phyloP scores from a whole-genome alignment of 2,329 filamentous ascomycete genomes.

The Alternaria brassicae region DNA sequence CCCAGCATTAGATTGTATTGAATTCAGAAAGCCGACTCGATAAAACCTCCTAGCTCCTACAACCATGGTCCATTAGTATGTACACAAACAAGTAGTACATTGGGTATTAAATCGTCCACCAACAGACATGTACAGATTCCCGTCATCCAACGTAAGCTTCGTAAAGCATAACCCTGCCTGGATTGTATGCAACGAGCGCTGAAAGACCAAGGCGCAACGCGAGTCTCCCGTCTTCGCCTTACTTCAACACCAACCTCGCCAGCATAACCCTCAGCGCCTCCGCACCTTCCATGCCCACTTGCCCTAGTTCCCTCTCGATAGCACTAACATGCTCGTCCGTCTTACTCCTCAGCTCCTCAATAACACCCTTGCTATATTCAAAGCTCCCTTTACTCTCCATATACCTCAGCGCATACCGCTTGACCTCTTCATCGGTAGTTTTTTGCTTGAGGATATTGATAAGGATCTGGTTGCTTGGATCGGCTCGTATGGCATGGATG shows the following conservation, averaged over 20 bases:
- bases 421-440: conserved; percentile 84
- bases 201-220: background rate
- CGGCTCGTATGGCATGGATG: conserved; percentile 86
- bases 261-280: conserved; percentile 52
- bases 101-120: background rate
- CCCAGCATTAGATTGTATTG: background rate
- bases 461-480: conserved; percentile 77
- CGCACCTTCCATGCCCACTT: conserved; percentile 47
- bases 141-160: background rate
- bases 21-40: background rate
- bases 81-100: background rate
- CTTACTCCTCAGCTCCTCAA: conserved; percentile 55
- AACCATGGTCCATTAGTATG: background rate
- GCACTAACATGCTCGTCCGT: conserved; percentile 53
- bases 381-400: conserved; percentile 93
- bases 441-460: conserved; percentile 94
- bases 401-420: conserved; percentile 86
- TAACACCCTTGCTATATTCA: conserved; percentile 75
- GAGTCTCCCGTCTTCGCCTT: background rate
- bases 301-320: conserved; percentile 49
- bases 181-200: background rate
- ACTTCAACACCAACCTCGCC: conserved; percentile 49
- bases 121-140: background rate
- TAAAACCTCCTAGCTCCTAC: background rate
- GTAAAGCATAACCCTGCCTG: background rate